Conservation (phyloP, 768 basidiomycete species). For the Lactarius hengduanensis region DNA sequence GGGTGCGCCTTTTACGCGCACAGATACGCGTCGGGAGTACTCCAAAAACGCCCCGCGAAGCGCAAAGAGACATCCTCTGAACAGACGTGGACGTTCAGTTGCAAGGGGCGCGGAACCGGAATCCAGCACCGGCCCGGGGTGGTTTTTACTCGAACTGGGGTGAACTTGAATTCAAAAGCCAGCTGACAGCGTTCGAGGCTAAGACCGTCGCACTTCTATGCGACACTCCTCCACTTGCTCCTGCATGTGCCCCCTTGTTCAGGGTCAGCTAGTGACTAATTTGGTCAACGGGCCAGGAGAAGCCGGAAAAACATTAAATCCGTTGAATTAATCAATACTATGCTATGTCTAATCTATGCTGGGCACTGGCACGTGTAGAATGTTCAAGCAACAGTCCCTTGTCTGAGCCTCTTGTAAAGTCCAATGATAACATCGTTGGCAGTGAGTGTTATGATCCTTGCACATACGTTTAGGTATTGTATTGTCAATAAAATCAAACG, state of each 20-base stretch:
- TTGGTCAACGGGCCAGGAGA: slow-evolving; percentile 1
- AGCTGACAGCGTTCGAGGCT: no score
- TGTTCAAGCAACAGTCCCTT: slow-evolving; percentile 26
- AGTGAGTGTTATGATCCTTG: slow-evolving; percentile 86
- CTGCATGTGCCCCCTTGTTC: no score
- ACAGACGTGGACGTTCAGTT: neutral
- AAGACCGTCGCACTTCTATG: no score
- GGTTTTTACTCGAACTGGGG: no score
- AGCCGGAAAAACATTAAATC: neutral
- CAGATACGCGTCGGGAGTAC: neutral
- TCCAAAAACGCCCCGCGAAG: neutral
- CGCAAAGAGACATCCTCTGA: slow-evolving; percentile 12
- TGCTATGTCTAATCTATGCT: neutral
- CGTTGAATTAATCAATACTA: neutral
- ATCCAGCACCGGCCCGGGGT: no score
- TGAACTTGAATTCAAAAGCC: no score
- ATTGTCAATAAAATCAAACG: slow-evolving; percentile 13
- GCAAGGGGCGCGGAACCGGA: neutral
- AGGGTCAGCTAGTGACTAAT: neutral
- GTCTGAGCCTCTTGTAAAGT: slow-evolving; percentile 53
- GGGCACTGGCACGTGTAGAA: neutral
- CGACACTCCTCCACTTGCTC: no score
- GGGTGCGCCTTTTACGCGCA: neutral
- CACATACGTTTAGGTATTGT: neutral
- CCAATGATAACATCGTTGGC: slow-evolving; percentile 77